phyloP scores from a whole-genome alignment of 768 basidiomycete genomes.

The Russula brevipes region DNA sequence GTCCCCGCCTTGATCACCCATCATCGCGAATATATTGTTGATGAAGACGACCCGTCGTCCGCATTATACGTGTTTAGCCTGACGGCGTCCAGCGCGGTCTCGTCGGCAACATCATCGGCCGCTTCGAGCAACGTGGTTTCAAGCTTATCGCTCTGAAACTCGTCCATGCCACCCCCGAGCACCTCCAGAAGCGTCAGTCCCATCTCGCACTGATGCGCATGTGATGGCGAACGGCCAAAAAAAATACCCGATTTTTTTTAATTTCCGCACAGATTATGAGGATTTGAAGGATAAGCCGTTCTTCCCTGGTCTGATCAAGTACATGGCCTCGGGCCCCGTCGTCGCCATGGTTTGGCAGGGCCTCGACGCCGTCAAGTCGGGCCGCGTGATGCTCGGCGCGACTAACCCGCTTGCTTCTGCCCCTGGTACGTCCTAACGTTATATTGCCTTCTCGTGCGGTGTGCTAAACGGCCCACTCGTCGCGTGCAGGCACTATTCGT shows the following conservation, averaged over 20 bases:
- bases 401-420: conserved; percentile 93
- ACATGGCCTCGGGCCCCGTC: conserved; percentile 95
- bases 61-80: conserved; percentile 50
- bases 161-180: conserved; percentile 67
- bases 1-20: conserved; percentile 6
- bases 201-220: not conserved
- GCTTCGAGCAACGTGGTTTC: conserved; percentile 98
- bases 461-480: not conserved
- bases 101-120: conserved; percentile 89
- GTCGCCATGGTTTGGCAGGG: conserved; percentile 96
- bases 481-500: conserved; percentile 75
- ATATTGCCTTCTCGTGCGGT: too few species aligned
- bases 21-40: conserved; percentile 4
- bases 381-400: conserved; percentile 91
- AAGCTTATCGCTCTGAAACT: conserved; percentile 96
- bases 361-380: conserved; percentile 89
- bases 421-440: conserved; percentile 53
- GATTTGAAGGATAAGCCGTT: conserved; percentile 93
- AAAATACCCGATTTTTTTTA: not conserved
- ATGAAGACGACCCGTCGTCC: conserved; percentile 1
- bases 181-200: conserved; percentile 81
- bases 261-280: conserved; percentile 69
- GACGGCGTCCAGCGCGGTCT: conserved; percentile 98
- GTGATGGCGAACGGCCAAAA: not conserved
- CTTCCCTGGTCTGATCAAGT: conserved; percentile 94